Evolutionary conservation across 2,329 filamentous ascomycete genomes (phyloP).

Genomic region (Dactylellina leptospora): DNA sequence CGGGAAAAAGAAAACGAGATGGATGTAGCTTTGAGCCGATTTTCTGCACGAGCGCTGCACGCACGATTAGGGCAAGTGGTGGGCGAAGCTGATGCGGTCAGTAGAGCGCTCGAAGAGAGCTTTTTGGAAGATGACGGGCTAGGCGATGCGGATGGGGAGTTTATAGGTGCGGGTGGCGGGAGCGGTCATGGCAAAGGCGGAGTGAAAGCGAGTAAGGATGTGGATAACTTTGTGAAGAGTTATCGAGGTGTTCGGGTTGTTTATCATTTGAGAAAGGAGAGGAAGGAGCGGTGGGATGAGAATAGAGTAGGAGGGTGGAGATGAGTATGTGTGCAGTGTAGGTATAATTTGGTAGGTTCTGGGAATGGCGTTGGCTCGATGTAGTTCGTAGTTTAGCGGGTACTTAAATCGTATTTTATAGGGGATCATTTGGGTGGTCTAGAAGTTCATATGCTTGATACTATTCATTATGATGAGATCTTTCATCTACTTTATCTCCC

Average conservation of each 20-base stretch:
- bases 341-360: background rate
- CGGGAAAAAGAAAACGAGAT: constrained; percentile 86
- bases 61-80: constrained; percentile 79
- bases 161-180: constrained; percentile 53
- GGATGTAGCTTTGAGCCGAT: constrained; percentile 82
- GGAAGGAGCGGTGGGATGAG: constrained; percentile 94
- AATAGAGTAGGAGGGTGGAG: constrained; percentile 94
- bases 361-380: background rate
- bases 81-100: constrained; percentile 81
- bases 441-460: too few relatives aligned
- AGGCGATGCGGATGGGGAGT: constrained; percentile 58
- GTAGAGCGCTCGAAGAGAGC: constrained; percentile 86
- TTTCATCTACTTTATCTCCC: background rate
- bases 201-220: constrained; percentile 79
- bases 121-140: constrained; percentile 73
- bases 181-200: constrained; percentile 59
- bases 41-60: constrained; percentile 86
- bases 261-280: constrained; percentile 81
- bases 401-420: background rate
- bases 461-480: too few relatives aligned
- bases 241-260: constrained; percentile 82
- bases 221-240: constrained; percentile 81
- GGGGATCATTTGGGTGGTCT: background rate
- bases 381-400: background rate
- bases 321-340: constrained; percentile 22